phyloP scores from a whole-genome alignment of 163 green algal species.

The Scenedesmus sp. region DNA sequence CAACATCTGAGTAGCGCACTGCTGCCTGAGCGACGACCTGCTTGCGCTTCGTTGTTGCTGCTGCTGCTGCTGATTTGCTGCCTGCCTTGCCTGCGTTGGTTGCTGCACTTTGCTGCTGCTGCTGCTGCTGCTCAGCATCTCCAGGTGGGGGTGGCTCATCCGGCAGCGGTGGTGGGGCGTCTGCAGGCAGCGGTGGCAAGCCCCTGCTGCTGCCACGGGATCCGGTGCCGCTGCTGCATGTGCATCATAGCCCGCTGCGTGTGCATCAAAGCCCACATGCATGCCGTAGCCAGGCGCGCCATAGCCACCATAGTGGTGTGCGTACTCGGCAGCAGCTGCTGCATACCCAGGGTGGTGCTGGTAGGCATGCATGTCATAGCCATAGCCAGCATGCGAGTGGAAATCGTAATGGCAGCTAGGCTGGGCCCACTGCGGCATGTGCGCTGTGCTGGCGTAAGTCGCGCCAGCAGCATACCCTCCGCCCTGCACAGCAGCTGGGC shows the following conservation, averaged over 20 bases:
- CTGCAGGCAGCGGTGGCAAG: conserved; percentile 11
- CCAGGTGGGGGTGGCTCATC: conserved; percentile 10
- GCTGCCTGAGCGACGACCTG: conserved; percentile 4
- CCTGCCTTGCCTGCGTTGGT: neutral
- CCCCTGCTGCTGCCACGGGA: neutral
- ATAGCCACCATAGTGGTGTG: neutral
- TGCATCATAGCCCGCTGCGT: neutral
- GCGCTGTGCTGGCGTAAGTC: conserved; percentile 26
- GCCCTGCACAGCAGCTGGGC: neutral
- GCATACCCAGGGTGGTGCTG: conserved; percentile 1
- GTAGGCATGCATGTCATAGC: neutral
- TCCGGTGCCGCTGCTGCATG: neutral
- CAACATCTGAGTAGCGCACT: conserved; percentile 10
- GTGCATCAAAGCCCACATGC: neutral
- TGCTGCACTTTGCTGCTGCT: neutral
- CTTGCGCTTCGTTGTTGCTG: conserved; percentile 24
- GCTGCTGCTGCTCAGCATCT: neutral
- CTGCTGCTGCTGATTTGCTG: neutral
- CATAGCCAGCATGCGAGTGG: neutral
- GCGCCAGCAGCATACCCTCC: neutral
- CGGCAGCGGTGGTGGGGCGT: conserved; percentile 20
- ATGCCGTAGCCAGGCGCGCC: neutral
- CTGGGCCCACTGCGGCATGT: conserved; percentile 44
- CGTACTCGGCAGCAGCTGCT: neutral
- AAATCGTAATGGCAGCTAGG: conserved; percentile 40